Percentiles rank a stretch among this genome's conserved stretches.
Conservation (phyloP, 495 filamentous ascomycete species). For the Xylaria grammica region DNA sequence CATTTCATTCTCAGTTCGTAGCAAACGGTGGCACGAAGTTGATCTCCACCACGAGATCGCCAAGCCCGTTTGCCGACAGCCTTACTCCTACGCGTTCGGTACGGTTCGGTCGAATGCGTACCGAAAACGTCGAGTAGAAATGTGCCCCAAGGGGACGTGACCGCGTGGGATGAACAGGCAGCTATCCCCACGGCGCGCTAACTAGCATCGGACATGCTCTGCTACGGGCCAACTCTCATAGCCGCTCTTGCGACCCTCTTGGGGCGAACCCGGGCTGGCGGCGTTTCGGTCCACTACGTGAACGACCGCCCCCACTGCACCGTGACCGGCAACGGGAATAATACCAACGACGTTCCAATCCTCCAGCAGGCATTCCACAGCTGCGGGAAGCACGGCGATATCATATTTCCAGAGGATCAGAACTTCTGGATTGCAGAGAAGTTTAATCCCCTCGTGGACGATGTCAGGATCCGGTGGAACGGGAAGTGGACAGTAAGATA, state of each 20-base stretch:
- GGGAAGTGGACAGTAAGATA: conserved; percentile 45
- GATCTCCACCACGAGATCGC: not conserved
- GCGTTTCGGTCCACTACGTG: not conserved
- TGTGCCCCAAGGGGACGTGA: not conserved
- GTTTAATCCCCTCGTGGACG: conserved; percentile 53
- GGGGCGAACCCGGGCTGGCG: not conserved
- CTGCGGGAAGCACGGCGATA: conserved; percentile 56
- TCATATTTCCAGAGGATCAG: conserved; percentile 57
- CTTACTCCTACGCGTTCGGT: not conserved
- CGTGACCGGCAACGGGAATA: conserved; percentile 29
- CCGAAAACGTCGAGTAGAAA: not conserved
- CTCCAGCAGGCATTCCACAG: conserved; percentile 55
- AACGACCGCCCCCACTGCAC: conserved; percentile 12
- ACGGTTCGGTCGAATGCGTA: not conserved
- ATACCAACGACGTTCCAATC: conserved; percentile 54
- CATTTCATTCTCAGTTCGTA: not conserved
- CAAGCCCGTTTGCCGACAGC: not conserved
- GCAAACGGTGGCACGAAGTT: not conserved
- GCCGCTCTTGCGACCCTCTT: not conserved
- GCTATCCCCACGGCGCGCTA: not conserved
- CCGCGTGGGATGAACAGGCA: not conserved
- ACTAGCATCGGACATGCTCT: not conserved
- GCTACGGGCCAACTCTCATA: not conserved
- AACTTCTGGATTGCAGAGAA: conserved; percentile 56
- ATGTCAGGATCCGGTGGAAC: conserved; percentile 55